phyloP scores from a whole-genome alignment of 1,284 basidiomycete species.

The Ceratobasidium papillatum region DNA sequence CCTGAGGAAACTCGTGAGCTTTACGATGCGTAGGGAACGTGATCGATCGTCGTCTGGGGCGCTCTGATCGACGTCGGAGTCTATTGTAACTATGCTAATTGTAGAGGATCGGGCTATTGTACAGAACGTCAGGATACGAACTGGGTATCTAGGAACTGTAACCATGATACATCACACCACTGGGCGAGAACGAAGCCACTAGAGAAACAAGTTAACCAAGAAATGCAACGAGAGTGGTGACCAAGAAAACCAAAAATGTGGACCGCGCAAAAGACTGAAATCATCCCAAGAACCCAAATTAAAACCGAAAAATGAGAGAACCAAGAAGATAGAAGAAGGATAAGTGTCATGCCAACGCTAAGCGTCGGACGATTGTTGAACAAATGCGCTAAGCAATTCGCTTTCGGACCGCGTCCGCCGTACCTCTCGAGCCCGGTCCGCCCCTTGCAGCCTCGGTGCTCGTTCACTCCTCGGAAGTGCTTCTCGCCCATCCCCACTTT shows the following conservation, averaged over 20 bases:
- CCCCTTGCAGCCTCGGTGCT: background rate
- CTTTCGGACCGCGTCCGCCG: slow-evolving; percentile 25
- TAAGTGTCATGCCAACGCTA: slow-evolving; percentile 13
- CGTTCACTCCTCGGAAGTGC: background rate
- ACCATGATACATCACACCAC: slow-evolving; percentile 32
- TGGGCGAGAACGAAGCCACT: background rate
- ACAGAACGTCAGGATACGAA: background rate
- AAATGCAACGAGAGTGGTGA: slow-evolving; percentile 22
- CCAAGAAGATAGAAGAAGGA: background rate
- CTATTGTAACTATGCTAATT: background rate
- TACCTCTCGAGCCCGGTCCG: slow-evolving; percentile 8
- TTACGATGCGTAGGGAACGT: slow-evolving; percentile 75
- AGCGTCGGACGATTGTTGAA: slow-evolving; percentile 5
- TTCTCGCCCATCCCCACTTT: background rate
- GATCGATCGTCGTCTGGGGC: slow-evolving; percentile 27
- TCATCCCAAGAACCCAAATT: background rate
- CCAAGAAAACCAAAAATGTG: slow-evolving; percentile 5
- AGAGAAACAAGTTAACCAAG: slow-evolving; percentile 4
- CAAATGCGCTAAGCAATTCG: background rate
- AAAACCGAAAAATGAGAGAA: background rate
- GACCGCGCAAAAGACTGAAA: slow-evolving; percentile 10
- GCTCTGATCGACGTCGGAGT: slow-evolving; percentile 10
- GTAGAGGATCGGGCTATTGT: background rate
- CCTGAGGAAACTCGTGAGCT: slow-evolving; percentile 83
- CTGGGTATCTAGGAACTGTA: slow-evolving; percentile 17